These are phyloP conservation scores for Nigrospora sphaerica DNA, from an alignment of 2,329 filamentous ascomycete genomes.

Conservation along the genomic window DNA sequence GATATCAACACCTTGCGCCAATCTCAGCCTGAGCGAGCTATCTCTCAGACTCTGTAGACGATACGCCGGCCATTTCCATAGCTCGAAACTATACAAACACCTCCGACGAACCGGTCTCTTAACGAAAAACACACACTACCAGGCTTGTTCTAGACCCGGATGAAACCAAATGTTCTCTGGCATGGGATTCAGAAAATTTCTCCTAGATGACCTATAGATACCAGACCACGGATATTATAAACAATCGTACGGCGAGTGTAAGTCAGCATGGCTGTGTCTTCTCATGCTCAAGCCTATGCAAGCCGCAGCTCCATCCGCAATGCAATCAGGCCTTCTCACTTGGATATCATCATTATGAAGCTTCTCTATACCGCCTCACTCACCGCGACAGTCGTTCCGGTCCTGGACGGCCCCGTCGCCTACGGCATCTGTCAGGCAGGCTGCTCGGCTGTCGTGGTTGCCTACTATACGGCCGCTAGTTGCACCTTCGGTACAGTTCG, in stretches of 20 bases:
- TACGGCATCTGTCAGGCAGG: slow-evolving; percentile 41
- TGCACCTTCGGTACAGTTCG: slow-evolving; percentile 29
- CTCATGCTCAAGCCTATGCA: neutral
- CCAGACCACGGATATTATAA: neutral
- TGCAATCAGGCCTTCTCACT: neutral
- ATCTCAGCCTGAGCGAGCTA: neutral
- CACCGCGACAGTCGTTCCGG: neutral
- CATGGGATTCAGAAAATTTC: neutral
- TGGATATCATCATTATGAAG: neutral
- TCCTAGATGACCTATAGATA: neutral
- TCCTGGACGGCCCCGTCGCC: slow-evolving; percentile 6
- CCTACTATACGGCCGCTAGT: slow-evolving; percentile 28
- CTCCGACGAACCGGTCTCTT: neutral
- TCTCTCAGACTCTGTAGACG: neutral
- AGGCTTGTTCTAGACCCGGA: neutral
- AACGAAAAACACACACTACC: neutral
- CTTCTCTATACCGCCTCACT: neutral
- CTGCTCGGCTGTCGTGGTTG: slow-evolving; percentile 33
- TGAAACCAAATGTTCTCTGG: neutral
- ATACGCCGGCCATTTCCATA: neutral
- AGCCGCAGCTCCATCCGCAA: neutral
- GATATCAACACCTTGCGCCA: neutral
- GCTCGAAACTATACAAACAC: neutral
- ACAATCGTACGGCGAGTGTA: neutral
- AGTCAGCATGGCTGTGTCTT: neutral